Base-by-base conservation (phyloP, 331 rosid genomes). In the Pyrus hybrid region DNA sequence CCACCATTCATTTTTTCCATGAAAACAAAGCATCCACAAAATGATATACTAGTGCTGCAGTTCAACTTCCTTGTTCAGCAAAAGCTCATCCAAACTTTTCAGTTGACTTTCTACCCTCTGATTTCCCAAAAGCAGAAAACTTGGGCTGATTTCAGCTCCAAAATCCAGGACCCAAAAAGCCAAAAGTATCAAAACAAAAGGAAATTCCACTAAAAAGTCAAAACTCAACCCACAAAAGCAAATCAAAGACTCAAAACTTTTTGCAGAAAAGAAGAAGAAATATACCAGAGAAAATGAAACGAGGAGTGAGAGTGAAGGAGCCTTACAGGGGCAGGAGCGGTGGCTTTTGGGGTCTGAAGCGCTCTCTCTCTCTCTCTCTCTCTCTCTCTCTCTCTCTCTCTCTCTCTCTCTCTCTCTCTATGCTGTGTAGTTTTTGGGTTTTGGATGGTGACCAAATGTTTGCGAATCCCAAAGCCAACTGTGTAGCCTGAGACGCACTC, bases 381-480 rank as follows among this genome's bases (percentile, higher is more conserved):
- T n/a, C n/a, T n/a, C n/a, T n/a, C n/a, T 26, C 28, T 26, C 28
- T 26, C 28, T 26, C 28, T 26, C 28, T 26, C 43, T 37, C 43
- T 37, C 43, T 35, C 37, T 33, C 37, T 7, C 37, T 33, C 37
- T 7, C 37, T 33, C 37, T 35, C 3, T 35, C 5, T 30, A 3
- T 37, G 47, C 13, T 41, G 47, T 41, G 1, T 41, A 11, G 13
- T 41, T 41, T 41, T 41, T 41, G 47, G 47, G 47, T 41, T 41
- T 63, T 75, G 35, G 73, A 78, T 32, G 72, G 69, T 72, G 68
- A 70, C 72, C 72, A 79, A 68, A 20, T 70, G 83, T 56, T 33
- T 68, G 80, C 71, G 66, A 80, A 72, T 86, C 78, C 76, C 72
- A 67, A 79, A 61, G 61, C 23, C 25, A 20, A 29, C 28, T 51